Conservation (phyloP, 140 eudicot species). For the Eryngium alpinum region DNA sequence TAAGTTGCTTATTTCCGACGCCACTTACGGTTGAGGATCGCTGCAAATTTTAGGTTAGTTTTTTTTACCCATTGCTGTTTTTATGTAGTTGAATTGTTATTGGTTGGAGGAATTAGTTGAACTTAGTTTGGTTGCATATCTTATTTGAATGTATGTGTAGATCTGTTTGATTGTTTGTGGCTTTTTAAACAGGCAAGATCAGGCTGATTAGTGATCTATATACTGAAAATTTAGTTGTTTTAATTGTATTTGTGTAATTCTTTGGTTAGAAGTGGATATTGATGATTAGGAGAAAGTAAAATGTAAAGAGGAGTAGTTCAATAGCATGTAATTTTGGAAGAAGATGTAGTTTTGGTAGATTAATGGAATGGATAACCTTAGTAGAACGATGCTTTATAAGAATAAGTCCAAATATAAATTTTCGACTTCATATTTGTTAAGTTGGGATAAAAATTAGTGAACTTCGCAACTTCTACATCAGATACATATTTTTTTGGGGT, state of each 20-base stretch:
- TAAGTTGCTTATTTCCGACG: slow-evolving; percentile 2
- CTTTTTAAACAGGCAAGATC: slow-evolving; percentile 12
- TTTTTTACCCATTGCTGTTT: slow-evolving; percentile 7
- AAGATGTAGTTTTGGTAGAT: not conserved
- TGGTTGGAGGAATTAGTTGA: not conserved
- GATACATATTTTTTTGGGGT: not conserved
- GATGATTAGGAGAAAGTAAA: not conserved
- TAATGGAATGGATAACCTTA: not conserved
- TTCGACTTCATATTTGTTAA: not conserved
- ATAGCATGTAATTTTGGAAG: not conserved
- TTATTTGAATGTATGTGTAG: slow-evolving; percentile 30
- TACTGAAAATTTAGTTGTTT: slow-evolving; percentile 3
- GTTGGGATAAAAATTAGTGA: not conserved
- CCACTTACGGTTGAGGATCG: slow-evolving; percentile 16
- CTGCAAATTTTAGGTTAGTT: slow-evolving; percentile 34
- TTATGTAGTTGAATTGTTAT: not conserved
- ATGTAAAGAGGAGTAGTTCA: not conserved
- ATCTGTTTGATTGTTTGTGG: slow-evolving; percentile 31
- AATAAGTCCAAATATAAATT: not conserved
- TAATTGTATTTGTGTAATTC: slow-evolving; percentile 2
- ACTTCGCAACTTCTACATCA: too few relatives aligned
- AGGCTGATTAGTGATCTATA: slow-evolving; percentile 16
- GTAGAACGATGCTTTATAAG: not conserved
- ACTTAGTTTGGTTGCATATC: not conserved
- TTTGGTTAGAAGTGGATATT: not conserved